phyloP scores from a whole-genome alignment of 345 rosid species.

The Hirschfeldia incana region DNA sequence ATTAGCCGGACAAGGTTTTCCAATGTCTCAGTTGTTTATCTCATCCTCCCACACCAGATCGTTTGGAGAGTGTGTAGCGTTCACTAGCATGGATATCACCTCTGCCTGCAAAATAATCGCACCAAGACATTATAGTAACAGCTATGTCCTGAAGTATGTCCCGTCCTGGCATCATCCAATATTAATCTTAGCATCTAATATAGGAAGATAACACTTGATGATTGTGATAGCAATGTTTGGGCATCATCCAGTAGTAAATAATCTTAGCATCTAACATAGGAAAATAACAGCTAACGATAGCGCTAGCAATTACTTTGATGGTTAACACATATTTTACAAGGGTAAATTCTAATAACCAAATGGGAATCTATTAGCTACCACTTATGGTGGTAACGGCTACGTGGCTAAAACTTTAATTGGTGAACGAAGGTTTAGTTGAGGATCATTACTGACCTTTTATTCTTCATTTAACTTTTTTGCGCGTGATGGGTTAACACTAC shows the following conservation, averaged over 20 bases:
- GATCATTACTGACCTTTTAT: neutral
- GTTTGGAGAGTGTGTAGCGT: no score
- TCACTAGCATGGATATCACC: no score
- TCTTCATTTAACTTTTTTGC: neutral
- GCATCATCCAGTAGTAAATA: neutral
- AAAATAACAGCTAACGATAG: neutral
- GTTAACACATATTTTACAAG: neutral
- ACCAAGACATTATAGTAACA: no score
- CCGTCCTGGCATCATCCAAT: no score
- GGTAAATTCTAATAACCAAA: neutral
- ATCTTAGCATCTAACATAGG: neutral
- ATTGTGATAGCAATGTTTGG: no score
- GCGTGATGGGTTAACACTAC: neutral
- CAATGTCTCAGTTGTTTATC: no score
- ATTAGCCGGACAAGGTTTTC: no score
- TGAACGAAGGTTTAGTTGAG: neutral
- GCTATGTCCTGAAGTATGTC: no score
- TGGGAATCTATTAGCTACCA: neutral
- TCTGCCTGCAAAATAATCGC: no score
- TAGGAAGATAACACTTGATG: no score
- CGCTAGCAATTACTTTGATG: neutral
- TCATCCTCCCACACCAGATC: no score
- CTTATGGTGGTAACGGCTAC: neutral
- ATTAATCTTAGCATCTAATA: no score
- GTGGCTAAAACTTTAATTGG: neutral